Evolutionary conservation across 495 filamentous ascomycete species (phyloP).

Genomic region (Neurospora sp.): DNA sequence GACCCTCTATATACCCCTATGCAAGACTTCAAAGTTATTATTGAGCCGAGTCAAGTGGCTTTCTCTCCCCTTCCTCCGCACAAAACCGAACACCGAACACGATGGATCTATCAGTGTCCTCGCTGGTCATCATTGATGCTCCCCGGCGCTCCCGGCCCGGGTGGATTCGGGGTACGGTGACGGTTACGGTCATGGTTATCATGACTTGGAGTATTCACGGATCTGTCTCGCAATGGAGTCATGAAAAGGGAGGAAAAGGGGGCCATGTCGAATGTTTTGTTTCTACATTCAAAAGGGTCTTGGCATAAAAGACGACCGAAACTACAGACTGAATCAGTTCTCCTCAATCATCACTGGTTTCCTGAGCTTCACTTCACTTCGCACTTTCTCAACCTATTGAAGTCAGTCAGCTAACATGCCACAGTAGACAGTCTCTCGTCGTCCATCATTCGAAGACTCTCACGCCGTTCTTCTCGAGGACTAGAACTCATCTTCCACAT

Average conservation of each 20-base stretch:
- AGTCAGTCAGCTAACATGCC: not conserved
- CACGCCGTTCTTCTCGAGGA: not conserved
- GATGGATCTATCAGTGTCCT: not conserved
- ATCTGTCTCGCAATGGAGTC: not conserved
- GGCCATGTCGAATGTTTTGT: not conserved
- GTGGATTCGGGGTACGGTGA: not conserved
- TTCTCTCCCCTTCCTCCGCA: not conserved
- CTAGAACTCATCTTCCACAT: not conserved
- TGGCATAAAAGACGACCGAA: not conserved
- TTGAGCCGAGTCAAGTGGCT: not conserved
- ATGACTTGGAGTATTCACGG: not conserved
- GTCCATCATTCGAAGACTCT: not conserved
- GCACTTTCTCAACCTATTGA: not conserved
- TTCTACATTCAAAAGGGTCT: not conserved
- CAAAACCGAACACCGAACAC: not conserved
- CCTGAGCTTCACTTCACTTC: not conserved
- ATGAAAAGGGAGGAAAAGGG: not conserved
- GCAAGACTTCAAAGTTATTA: not conserved
- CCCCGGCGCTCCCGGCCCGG: not conserved
- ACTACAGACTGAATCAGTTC: not conserved
- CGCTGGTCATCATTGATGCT: not conserved
- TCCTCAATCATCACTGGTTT: not conserved
- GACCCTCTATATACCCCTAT: not conserved
- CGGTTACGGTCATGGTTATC: not conserved
- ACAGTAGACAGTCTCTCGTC: not conserved